Evolutionary conservation across 1,139 yeast species (phyloP).

Genomic region (Yamadazyma friedrichii): DNA sequence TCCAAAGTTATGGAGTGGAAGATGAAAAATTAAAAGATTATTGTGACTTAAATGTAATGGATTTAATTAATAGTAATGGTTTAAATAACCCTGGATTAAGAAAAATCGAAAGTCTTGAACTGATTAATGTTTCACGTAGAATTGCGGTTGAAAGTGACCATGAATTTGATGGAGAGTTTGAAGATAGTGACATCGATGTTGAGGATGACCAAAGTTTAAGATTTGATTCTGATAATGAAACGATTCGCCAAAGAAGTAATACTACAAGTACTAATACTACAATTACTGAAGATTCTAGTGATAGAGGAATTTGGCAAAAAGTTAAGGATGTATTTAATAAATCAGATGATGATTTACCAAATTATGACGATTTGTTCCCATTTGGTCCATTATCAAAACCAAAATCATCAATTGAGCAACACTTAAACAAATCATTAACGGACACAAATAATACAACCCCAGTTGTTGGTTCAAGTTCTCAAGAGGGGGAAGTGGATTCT

Average conservation of each 20-base stretch:
- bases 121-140: slow-evolving; percentile 1
- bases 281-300: slow-evolving; percentile 15
- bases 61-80: slow-evolving; percentile 40
- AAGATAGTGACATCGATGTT: slow-evolving; percentile 10
- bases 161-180: slow-evolving; percentile 5
- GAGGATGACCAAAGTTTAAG: slow-evolving; percentile 1
- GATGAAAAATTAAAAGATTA: slow-evolving; percentile 55
- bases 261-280: slow-evolving; percentile 23
- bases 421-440: slow-evolving; percentile 20
- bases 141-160: slow-evolving; percentile 2
- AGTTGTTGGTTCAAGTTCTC: slow-evolving; percentile 1
- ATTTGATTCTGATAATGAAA: slow-evolving; percentile 1
- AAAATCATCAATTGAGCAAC: slow-evolving; percentile 35
- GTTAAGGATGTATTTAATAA: slow-evolving; percentile 57
- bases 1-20: slow-evolving; percentile 57
- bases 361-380: slow-evolving; percentile 84
- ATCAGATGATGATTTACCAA: slow-evolving; percentile 54
- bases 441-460: neutral
- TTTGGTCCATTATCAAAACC: slow-evolving; percentile 41
- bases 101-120: slow-evolving; percentile 11
- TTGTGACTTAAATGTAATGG: slow-evolving; percentile 68
- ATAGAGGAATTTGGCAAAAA: slow-evolving; percentile 51
- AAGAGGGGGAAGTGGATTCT: slow-evolving; percentile 19
- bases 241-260: slow-evolving; percentile 9
- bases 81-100: slow-evolving; percentile 16